Percentiles rank a stretch among this genome's conserved stretches.
Evolutionary conservation across 768 basidiomycete genomes (phyloP).

Genomic region (Hebeloma cylindrosporum): DNA sequence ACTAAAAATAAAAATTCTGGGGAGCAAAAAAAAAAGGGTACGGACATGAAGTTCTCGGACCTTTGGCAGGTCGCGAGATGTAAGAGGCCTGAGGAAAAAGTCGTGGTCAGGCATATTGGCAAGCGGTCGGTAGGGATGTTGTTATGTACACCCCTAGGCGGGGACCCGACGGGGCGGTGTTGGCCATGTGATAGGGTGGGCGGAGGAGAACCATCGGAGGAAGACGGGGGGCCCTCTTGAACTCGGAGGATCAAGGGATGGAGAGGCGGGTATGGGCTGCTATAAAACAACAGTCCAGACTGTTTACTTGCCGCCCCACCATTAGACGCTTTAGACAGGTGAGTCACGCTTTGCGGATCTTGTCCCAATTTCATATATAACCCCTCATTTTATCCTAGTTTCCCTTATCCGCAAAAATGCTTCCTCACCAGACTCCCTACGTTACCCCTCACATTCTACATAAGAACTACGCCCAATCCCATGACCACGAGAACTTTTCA

Average conservation of each 20-base stretch:
- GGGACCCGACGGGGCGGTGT: too few relatives aligned
- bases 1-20: slow-evolving; percentile 10
- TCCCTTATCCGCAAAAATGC: slow-evolving; percentile 48
- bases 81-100: slow-evolving; percentile 34
- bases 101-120: too few relatives aligned
- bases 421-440: slow-evolving; percentile 75
- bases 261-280: slow-evolving; percentile 22
- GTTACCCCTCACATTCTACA: slow-evolving; percentile 89
- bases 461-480: slow-evolving; percentile 77
- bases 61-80: slow-evolving; percentile 33
- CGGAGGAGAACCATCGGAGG: too few relatives aligned
- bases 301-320: slow-evolving; percentile 1
- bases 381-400: slow-evolving; percentile 10
- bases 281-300: slow-evolving; percentile 28
- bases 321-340: slow-evolving; percentile 13
- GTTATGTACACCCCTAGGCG: too few relatives aligned
- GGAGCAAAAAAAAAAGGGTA: slow-evolving; percentile 8
- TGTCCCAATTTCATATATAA: slow-evolving; percentile 16
- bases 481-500: slow-evolving; percentile 61
- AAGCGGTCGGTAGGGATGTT: too few relatives aligned
- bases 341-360: slow-evolving; percentile 16
- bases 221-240: too few relatives aligned
- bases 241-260: slow-evolving; percentile 41
- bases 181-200: too few relatives aligned
- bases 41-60: slow-evolving; percentile 45